A percentile compares a stretch with the other conserved stretches of the same genome.
Evolutionary conservation across 2,329 filamentous ascomycete species (phyloP).

Genomic region (Metarhizium album): DNA sequence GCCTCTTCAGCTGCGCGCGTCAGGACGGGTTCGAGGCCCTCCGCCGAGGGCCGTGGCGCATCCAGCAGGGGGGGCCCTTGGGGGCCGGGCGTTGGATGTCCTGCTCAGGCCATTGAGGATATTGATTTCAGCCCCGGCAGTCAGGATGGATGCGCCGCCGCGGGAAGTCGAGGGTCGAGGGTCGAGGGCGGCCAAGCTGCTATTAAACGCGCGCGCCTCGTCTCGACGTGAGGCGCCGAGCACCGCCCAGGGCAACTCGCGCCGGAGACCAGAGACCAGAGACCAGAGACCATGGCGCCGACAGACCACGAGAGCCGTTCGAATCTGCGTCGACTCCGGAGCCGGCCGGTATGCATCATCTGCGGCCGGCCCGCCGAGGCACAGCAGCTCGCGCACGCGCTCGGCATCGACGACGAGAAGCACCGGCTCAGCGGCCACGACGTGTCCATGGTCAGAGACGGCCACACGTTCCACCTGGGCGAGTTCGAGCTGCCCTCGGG

Average conservation of each 20-base stretch:
- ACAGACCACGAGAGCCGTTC: neutral
- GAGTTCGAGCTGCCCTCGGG: neutral
- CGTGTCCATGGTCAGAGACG: neutral
- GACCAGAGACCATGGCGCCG: neutral
- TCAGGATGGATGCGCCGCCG: neutral
- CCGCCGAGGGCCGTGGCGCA: neutral
- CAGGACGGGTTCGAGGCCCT: neutral
- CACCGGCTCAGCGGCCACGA: neutral
- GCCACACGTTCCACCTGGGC: neutral
- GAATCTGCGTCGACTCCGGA: neutral
- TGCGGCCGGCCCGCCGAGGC: neutral
- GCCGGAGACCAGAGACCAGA: neutral
- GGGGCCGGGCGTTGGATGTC: neutral
- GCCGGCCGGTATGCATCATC: neutral
- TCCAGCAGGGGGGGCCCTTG: neutral
- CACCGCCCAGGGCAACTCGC: neutral
- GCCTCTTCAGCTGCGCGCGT: neutral
- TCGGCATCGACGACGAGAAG: neutral
- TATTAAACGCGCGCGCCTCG: neutral
- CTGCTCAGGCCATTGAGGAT: neutral
- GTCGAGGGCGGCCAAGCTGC: neutral
- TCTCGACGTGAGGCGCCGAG: neutral
- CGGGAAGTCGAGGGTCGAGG: too few species aligned
- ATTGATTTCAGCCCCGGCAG: neutral
- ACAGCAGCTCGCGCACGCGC: neutral